phyloP scores from a whole-genome alignment of 2,329 filamentous ascomycete species.

The Aspergillus thermomutatus region DNA sequence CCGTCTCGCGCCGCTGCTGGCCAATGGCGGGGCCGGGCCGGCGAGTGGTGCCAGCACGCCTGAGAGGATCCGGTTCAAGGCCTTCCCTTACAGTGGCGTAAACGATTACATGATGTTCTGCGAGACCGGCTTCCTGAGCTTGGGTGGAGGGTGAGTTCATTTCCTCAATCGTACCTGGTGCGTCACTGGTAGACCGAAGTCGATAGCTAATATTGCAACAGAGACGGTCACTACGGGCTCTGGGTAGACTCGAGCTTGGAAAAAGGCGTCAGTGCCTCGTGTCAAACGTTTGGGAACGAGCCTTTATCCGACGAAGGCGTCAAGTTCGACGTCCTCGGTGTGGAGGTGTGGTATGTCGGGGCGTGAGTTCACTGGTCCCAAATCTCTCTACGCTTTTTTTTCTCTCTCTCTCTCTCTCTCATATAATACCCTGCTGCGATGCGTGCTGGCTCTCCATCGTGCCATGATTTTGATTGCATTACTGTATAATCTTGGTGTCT shows the following conservation, averaged over 20 bases:
- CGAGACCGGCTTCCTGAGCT: conserved; percentile 76
- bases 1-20: conserved; percentile 13
- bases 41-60: conserved; percentile 54
- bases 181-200: conserved; percentile 16
- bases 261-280: conserved; percentile 75
- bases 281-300: conserved; percentile 93
- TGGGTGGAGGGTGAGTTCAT: conserved; percentile 67
- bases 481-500: neutral
- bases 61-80: conserved; percentile 88
- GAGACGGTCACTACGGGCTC: conserved; percentile 83
- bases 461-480: neutral
- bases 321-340: conserved; percentile 86
- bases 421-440: conserved; percentile 11
- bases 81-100: conserved; percentile 90
- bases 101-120: conserved; percentile 98
- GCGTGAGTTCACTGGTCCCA: conserved; percentile 20
- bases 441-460: conserved; percentile 12
- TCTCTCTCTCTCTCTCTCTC: neutral
- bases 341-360: conserved; percentile 92
- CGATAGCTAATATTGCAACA: conserved; percentile 15
- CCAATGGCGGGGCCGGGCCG: conserved; percentile 20
- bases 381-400: neutral
- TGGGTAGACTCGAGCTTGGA: conserved; percentile 89
- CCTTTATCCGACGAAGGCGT: conserved; percentile 86
- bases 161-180: neutral